Evolutionary conservation across 805 yeast species (phyloP).

Genomic region (Saturnispora zaruensis): DNA sequence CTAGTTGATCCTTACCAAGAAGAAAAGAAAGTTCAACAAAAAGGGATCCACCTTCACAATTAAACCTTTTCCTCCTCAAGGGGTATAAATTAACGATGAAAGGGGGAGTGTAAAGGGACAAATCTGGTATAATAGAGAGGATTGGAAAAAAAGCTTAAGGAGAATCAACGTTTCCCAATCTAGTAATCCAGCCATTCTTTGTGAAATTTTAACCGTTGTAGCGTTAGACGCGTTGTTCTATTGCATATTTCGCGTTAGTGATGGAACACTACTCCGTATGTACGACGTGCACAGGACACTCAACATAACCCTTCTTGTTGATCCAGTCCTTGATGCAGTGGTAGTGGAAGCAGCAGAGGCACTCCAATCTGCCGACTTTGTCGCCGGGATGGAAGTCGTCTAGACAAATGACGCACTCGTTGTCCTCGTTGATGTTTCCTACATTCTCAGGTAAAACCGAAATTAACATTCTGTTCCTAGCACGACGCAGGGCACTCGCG

Average conservation of each 20-base stretch:
- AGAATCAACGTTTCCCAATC: conserved; percentile 1
- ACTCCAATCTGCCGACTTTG: conserved; percentile 84
- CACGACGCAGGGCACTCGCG: conserved; percentile 28
- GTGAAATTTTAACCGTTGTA: not conserved
- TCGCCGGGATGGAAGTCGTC: conserved; percentile 84
- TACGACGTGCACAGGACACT: conserved; percentile 74
- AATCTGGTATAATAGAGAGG: not conserved
- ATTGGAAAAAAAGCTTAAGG: not conserved
- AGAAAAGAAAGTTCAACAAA: not conserved
- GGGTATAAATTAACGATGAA: not conserved
- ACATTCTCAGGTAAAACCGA: conserved; percentile 45
- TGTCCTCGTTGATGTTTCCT: conserved; percentile 32
- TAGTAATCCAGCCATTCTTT: conserved; percentile 4
- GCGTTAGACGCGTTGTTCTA: not conserved
- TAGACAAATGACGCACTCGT: conserved; percentile 90
- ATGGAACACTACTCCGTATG: conserved; percentile 21
- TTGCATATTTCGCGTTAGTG: not conserved
- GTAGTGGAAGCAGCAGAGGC: conserved; percentile 91
- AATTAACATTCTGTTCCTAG: conserved; percentile 77
- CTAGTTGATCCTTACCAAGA: not conserved
- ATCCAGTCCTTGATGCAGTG: conserved; percentile 90
- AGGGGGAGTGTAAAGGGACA: not conserved
- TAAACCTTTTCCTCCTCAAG: not conserved
- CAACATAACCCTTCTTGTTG: conserved; percentile 71
- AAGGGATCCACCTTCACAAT: not conserved